Conservation (phyloP, 129 eudicot species). For the Ambrosia trifida region DNA sequence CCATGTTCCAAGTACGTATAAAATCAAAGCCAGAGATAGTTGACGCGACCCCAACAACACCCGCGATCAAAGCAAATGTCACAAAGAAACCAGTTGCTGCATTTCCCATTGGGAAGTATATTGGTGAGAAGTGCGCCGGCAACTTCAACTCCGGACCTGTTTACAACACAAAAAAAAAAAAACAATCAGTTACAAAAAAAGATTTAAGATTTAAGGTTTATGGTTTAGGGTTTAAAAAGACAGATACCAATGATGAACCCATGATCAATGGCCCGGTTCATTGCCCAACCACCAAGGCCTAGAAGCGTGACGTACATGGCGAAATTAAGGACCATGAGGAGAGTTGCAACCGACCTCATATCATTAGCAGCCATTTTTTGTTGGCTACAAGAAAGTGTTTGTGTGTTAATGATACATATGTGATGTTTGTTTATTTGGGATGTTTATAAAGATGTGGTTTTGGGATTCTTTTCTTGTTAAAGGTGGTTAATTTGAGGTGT, state of each 20-base stretch:
- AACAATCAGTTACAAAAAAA: background rate
- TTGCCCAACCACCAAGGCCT: slow-evolving; percentile 87
- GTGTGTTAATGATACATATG: slow-evolving; percentile 3
- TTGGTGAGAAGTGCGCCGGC: slow-evolving; percentile 95
- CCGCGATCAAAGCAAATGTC: slow-evolving; percentile 68
- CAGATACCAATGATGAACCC: slow-evolving; percentile 77
- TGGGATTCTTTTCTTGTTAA: slow-evolving; percentile 39
- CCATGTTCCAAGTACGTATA: slow-evolving; percentile 57
- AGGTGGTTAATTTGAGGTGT: slow-evolving; percentile 26
- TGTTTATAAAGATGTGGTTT: slow-evolving; percentile 21
- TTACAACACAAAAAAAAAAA: background rate
- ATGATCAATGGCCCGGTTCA: slow-evolving; percentile 69
- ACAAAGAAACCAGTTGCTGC: slow-evolving; percentile 96
- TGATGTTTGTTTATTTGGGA: slow-evolving; percentile 8
- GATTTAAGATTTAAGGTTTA: slow-evolving; percentile 10
- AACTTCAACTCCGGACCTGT: slow-evolving; percentile 70
- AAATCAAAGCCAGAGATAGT: slow-evolving; percentile 56
- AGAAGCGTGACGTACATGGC: slow-evolving; percentile 74
- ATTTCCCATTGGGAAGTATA: slow-evolving; percentile 94
- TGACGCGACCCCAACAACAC: slow-evolving; percentile 82
- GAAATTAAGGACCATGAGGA: slow-evolving; percentile 77
- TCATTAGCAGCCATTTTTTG: slow-evolving; percentile 60
- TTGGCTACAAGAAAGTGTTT: slow-evolving; percentile 23
- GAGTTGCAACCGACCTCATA: slow-evolving; percentile 51
- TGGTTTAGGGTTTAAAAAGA: slow-evolving; percentile 7